Evolutionary conservation across 176 grass and related monocot genomes (phyloP), one percentile per base, ranked within the genome.

Genomic region (Oryza brachyantha): DNA sequence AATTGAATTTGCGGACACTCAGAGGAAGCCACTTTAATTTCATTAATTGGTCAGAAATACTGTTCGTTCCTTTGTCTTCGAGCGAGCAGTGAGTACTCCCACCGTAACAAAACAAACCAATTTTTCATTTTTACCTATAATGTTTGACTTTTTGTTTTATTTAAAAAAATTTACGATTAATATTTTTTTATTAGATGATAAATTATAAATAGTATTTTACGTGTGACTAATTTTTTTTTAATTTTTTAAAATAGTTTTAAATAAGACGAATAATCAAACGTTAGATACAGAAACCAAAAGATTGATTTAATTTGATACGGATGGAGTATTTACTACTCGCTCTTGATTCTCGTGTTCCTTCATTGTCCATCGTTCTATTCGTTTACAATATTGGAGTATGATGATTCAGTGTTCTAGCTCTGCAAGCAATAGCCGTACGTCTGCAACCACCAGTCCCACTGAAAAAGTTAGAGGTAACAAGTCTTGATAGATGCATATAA

Each of bases 391-490:
- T 68, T 63, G 27, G 19, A 43, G 24, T 24, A 45, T 21, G 46
- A 52, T 52, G 6, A n/a, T 1, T n/a, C 48, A 8, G 48, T n/a
- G 48, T 13, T 45, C 29, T 66, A 78, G 62, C 25, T 78, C 29
- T 37, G 41, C 42, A 28, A 67, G 13, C 55, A 79, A 58, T 24
- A 59, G 8, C 10, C 9, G 22, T 36, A 41, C 34, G 8, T 26
- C 34, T 22, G 65, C 64, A 80, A 80, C 77, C 0, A 59, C 48
- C 77, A 68, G 14, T 19, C 24, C 45, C 77, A 79, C 64, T 59
- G 19, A 64, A 28, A 5, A 13, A 6, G 45, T 52, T 0, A 50
- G 48, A n/a, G n/a, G 48, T n/a, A n/a, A 21, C 48, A 21, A 50
- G 10, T 7, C 8, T 43, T 16, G 12, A 31, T 29, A 70, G 28